Base-by-base conservation (phyloP, 2,329 filamentous ascomycete genomes). In the Madurella fahalii region DNA sequence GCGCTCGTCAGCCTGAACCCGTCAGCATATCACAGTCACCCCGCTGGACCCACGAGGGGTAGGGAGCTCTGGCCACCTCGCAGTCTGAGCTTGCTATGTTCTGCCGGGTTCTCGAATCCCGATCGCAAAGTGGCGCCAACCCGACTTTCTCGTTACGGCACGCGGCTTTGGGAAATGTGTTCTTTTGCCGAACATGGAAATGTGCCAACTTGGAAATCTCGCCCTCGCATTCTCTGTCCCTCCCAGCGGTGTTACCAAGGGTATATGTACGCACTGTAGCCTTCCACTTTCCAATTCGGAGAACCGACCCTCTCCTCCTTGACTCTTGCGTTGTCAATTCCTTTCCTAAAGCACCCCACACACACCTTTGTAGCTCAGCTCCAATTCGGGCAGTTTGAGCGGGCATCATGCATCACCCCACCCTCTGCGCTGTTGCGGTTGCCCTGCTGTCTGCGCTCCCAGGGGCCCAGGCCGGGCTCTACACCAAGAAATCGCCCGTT, bases 401-500 rank as follows among this genome's bases (percentile, higher is more conserved):
- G n/a, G 15, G n/a, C 64, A 70, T 59, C 62, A 85, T 85, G 82
- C 79, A 82, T 67, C 76, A 76, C 66, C 71, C 74, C 59, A 70
- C 77, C 47, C 67, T 84, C 67, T 73, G 80, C 67, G 77, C 81
- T 65, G 74, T 79, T 62, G 79, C 80, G 58, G 76, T 82, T 55
- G 83, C 84, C 56, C 73, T 89, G 47, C 75, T 94, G 60, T 80
- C 87, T 58, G 78, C 83, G 53, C 68, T 89, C 49, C 83, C 87
- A 31, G 79, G 79, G 48, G 80, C 80, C 53, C 83, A 85, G 51
- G 86, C 88, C 61, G 84, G 83, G 62, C 72, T 99, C 57, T 99
- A 99, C 75, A 75, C 84, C 57, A 95, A 93, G 75, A 89, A 80
- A 69, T 96, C 92, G 2, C 85, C 89, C 12, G 94, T 99, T 42